phyloP scores from a whole-genome alignment of 768 basidiomycete species.

The Phaeolepiota aurea region DNA sequence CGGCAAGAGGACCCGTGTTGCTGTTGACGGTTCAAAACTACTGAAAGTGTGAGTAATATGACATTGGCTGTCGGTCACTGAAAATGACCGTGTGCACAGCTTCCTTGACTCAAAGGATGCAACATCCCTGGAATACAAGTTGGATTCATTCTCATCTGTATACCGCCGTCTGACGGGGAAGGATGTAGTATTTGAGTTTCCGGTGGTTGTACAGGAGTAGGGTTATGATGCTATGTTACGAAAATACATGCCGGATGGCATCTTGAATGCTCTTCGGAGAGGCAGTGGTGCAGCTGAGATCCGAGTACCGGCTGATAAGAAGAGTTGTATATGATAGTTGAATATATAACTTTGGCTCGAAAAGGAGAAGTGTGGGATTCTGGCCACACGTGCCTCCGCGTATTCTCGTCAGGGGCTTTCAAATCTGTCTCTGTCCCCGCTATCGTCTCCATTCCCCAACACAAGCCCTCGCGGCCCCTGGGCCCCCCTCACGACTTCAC shows the following conservation, averaged over 20 bases:
- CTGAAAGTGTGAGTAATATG: constrained; percentile 89
- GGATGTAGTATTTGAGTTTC: constrained; percentile 94
- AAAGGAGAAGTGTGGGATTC: constrained; percentile 5
- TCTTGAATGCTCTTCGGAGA: constrained; percentile 4
- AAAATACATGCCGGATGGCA: too few relatives aligned
- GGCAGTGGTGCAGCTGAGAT: neutral
- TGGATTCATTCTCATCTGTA: constrained; percentile 97
- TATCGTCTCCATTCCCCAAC: constrained; percentile 20
- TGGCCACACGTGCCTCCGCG: neutral
- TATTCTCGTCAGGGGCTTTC: neutral
- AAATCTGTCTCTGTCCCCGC: constrained; percentile 1
- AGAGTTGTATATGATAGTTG: too few relatives aligned
- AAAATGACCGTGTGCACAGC: constrained; percentile 31
- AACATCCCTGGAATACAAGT: constrained; percentile 98
- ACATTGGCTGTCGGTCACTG: constrained; percentile 8
- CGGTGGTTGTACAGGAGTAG: constrained; percentile 67
- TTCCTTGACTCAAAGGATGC: constrained; percentile 97
- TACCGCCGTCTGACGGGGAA: constrained; percentile 95
- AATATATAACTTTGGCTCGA: neutral
- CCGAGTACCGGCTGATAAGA: too few relatives aligned
- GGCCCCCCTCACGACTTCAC: constrained; percentile 17
- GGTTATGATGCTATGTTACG: constrained; percentile 16
- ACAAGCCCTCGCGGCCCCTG: constrained; percentile 42
- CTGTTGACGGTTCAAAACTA: constrained; percentile 89
- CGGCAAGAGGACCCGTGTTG: constrained; percentile 94